Evolutionary conservation across 352 stramenopile genomes (phyloP).

Genomic region (Pythium brassicae): DNA sequence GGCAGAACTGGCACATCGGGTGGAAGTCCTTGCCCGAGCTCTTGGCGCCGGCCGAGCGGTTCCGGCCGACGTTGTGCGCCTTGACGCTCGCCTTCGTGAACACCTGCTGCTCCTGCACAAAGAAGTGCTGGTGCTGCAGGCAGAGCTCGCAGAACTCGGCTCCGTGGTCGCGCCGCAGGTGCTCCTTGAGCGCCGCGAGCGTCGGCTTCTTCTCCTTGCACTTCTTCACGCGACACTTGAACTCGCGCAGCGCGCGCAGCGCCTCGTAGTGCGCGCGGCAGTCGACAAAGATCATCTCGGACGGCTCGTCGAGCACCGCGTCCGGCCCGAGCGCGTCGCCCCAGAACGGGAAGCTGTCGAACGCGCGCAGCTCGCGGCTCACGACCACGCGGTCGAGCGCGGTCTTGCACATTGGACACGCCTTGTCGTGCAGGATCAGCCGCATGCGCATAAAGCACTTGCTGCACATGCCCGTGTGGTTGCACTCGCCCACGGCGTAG

Average conservation of each 20-base stretch:
- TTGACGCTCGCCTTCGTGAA: slow-evolving; percentile 71
- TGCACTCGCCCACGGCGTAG: slow-evolving; percentile 69
- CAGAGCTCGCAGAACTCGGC: slow-evolving; percentile 80
- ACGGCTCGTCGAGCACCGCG: slow-evolving; percentile 63
- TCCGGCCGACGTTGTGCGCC: slow-evolving; percentile 56
- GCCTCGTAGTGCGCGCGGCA: slow-evolving; percentile 58
- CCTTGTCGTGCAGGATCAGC: slow-evolving; percentile 70
- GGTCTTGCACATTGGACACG: slow-evolving; percentile 81
- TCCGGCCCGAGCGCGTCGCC: slow-evolving; percentile 58
- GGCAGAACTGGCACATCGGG: slow-evolving; percentile 88
- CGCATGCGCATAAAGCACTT: slow-evolving; percentile 82
- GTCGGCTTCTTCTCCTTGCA: slow-evolving; percentile 52
- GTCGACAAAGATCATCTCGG: slow-evolving; percentile 77
- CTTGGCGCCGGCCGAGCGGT: slow-evolving; percentile 33
- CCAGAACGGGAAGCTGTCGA: slow-evolving; percentile 76
- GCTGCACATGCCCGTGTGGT: slow-evolving; percentile 78
- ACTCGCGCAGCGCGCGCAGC: slow-evolving; percentile 53
- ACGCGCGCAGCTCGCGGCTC: slow-evolving; percentile 30
- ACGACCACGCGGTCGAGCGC: slow-evolving; percentile 64
- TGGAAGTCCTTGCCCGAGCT: slow-evolving; percentile 76
- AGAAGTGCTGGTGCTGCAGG: slow-evolving; percentile 71
- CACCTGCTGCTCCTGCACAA: slow-evolving; percentile 76
- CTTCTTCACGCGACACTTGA: slow-evolving; percentile 57
- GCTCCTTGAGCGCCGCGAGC: slow-evolving; percentile 59
- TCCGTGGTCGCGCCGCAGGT: slow-evolving; percentile 58